Evolutionary conservation across 345 rosid species (phyloP).

Genomic region (Dipteronia sinensis): DNA sequence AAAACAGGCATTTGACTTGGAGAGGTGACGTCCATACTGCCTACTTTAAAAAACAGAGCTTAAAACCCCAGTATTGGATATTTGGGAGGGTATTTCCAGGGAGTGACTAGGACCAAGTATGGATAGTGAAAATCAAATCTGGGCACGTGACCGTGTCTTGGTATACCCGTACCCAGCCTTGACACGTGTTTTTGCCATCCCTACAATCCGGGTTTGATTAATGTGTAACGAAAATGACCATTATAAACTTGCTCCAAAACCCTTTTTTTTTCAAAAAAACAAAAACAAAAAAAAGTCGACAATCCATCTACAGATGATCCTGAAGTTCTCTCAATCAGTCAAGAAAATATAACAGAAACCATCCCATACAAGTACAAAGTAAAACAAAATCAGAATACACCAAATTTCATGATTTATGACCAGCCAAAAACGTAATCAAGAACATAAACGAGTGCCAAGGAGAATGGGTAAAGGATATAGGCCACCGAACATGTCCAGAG

Average conservation of each 20-base stretch:
- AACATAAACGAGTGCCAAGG: conserved; percentile 82
- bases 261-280: neutral
- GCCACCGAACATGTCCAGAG: conserved; percentile 84
- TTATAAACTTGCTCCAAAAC: neutral
- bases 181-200: too few relatives aligned
- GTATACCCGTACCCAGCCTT: too few relatives aligned
- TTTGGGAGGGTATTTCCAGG: too few relatives aligned
- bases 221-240: neutral
- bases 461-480: conserved; percentile 74
- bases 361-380: neutral
- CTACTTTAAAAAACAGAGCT: too few relatives aligned
- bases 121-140: too few relatives aligned
- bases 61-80: too few relatives aligned
- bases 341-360: neutral
- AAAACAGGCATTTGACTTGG: too few relatives aligned
- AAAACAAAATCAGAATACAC: neutral
- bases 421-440: conserved; percentile 84
- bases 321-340: neutral
- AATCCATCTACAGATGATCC: neutral
- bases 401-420: conserved; percentile 53
- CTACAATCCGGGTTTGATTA: too few relatives aligned
- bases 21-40: too few relatives aligned
- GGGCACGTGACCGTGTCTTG: too few relatives aligned
- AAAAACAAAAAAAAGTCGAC: neutral
- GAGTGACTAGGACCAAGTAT: too few relatives aligned